Evolutionary conservation across 768 basidiomycete genomes (phyloP), one percentile per base, ranked within the genome.

Genomic region (Paxillus involutus): DNA sequence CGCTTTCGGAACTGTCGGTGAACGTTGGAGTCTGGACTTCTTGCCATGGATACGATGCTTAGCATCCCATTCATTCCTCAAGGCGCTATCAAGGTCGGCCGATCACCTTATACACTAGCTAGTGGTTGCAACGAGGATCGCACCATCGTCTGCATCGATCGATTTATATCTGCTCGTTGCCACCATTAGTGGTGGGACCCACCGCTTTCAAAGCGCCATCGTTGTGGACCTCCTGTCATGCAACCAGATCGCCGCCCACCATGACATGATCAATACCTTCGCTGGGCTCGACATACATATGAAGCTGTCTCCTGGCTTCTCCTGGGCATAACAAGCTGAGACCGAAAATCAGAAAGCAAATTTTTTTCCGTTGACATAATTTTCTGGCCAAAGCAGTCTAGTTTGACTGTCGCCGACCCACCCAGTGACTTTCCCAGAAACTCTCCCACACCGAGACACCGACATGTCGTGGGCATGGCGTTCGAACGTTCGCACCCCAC

Each of bases 401-500:
- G 42, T 50, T 32, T 32, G 32, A 55, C 32, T 33, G 56, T 67
- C 58, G 67, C 59, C 67, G 60, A 62, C 57, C 26, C 26, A 26
- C 26, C 26, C 26, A 26, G 26, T 14, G 55, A 54, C 29, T 1
- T 68, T 60, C 58, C 55, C 61, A 58, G 35, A 37, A 17, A 24
- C 44, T 59, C 61, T 70, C 66, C 56, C 66, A 70, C 67, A 70
- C 63, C 41, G 26, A 57, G 44, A 30, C 33, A 24, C 47, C 44
- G 50, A 58, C 61, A 56, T 51, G 58, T 64, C 61, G 56, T 51
- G 51, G 57, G 48, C 67, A 67, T 52, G 42, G 35, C 60, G 61
- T 67, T 67, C 66, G 54, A 63, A 70, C 60, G 61, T 67, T 67
- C 68, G 53, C 66, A 70, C 66, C 58, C 66, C 66, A 68, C 63